Evolutionary conservation across 176 grass and related monocot species (phyloP), one percentile per base, ranked within the genome.

Genomic region (Triticum turgidum): DNA sequence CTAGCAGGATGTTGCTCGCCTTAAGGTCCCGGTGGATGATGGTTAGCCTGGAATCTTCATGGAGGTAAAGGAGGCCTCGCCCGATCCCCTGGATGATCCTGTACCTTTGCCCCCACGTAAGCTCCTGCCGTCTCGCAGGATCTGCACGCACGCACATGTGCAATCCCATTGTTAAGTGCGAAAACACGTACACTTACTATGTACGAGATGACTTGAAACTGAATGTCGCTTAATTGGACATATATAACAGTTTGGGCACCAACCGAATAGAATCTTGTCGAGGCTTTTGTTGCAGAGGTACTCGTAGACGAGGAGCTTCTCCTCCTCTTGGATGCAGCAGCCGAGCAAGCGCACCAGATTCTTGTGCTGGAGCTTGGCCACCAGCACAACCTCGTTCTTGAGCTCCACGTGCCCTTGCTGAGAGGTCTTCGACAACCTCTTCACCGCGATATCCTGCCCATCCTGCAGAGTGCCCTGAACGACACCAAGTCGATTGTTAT

Each of bases 281-380:
- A 63, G 77, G 58, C 51, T 63, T 25, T 8, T 63, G 56, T 63
- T 79, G 77, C 1, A 7, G 21, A 79, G 77, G 77, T 3, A 79
- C 34, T 79, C 77, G 12, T 63, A 79, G 11, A 70, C 76, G 51
- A 95, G 93, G 80, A 95, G 76, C 24, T 54, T 92, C 76, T 95
- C 83, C 0, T 79, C 20, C 21, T 81, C 76, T 9, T 90, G 79
- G 61, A 92, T 80, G 82, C 90, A 95, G 51, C 73, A 92, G 8
- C 90, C 88, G 0, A 92, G 34, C 35, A 95, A 47, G 10, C 84
- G 76, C 11, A 90, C 93, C 15, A 95, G 59, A 25, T 95, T 92
- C 69, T 49, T 90, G 71, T 95, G 90, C 68, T 92, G 88, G 15
- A 92, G 93, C 86, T 89, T 95, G 5, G 80, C 93, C 2, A 92